Evolutionary conservation across 1,139 yeast species (phyloP).

Genomic region (Hyphopichia buzzinii): DNA sequence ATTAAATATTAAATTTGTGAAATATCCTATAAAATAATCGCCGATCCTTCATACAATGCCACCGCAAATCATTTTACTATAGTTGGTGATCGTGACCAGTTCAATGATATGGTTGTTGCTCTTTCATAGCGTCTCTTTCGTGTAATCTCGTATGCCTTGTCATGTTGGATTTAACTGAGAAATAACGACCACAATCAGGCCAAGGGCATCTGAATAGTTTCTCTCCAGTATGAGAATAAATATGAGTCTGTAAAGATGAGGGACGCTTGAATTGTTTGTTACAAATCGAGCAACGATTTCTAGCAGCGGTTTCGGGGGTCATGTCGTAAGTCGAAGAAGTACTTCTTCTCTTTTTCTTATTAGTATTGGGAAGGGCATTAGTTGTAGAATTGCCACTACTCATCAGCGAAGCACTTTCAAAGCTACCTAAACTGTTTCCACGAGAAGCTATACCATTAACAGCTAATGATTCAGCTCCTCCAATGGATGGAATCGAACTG

Average conservation of each 20-base stretch:
- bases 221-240: conserved; percentile 84
- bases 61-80: too few species aligned
- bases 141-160: conserved; percentile 74
- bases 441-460: background rate
- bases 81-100: too few species aligned
- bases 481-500: background rate
- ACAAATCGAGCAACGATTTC: conserved; percentile 63
- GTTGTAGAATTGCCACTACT: background rate
- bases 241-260: conserved; percentile 75
- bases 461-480: too few species aligned
- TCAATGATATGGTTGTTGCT: conserved; percentile 1
- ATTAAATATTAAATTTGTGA: too few species aligned
- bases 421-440: background rate
- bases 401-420: background rate
- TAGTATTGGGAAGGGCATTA: background rate
- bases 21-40: too few species aligned
- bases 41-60: too few species aligned
- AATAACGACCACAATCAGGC: conserved; percentile 65
- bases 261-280: conserved; percentile 79
- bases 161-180: conserved; percentile 79
- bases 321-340: conserved; percentile 23
- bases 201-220: conserved; percentile 72
- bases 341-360: conserved; percentile 12
- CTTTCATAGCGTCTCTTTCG: conserved; percentile 26
- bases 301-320: conserved; percentile 33